These are phyloP conservation scores for Babesia bigemina DNA, from an alignment of 169 alveolate genomes.

Conservation along the genomic window DNA sequence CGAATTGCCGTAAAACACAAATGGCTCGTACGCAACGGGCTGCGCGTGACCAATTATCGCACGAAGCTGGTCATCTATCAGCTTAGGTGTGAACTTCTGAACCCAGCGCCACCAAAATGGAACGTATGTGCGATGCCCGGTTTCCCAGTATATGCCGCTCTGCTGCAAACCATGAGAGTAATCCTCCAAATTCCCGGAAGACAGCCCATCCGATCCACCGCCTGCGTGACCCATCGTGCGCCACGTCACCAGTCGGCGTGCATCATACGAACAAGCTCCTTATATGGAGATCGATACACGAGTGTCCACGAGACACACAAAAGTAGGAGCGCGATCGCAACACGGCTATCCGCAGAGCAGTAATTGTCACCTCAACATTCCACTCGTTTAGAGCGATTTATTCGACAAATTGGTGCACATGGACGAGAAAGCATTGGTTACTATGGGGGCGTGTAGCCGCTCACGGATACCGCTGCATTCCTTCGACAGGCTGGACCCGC, in stretches of 20 bases:
- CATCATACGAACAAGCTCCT: not conserved
- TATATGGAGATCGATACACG: no score
- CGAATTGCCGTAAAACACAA: conserved; percentile 77
- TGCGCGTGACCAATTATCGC: conserved; percentile 67
- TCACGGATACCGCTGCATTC: not conserved
- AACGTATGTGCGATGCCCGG: conserved; percentile 85
- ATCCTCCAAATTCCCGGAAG: conserved; percentile 65
- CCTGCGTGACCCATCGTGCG: conserved; percentile 64
- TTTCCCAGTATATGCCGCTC: conserved; percentile 86
- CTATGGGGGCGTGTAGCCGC: conserved; percentile 4
- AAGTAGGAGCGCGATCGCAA: no score
- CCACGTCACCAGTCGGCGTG: not conserved
- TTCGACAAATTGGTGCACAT: not conserved
- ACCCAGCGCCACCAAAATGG: conserved; percentile 80
- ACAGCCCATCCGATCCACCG: conserved; percentile 50
- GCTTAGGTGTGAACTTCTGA: conserved; percentile 80
- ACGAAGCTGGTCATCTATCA: conserved; percentile 83
- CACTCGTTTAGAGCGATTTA: no score
- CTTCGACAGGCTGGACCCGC: not conserved
- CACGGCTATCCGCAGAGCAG: no score
- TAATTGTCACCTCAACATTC: no score
- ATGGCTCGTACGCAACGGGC: conserved; percentile 82
- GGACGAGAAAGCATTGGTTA: not conserved
- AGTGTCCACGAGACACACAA: no score
- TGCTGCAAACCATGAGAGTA: conserved; percentile 75